These are phyloP conservation scores for Coccomyxa sp. DNA, from an alignment of 139 green algal genomes.

Conservation along the genomic window DNA sequence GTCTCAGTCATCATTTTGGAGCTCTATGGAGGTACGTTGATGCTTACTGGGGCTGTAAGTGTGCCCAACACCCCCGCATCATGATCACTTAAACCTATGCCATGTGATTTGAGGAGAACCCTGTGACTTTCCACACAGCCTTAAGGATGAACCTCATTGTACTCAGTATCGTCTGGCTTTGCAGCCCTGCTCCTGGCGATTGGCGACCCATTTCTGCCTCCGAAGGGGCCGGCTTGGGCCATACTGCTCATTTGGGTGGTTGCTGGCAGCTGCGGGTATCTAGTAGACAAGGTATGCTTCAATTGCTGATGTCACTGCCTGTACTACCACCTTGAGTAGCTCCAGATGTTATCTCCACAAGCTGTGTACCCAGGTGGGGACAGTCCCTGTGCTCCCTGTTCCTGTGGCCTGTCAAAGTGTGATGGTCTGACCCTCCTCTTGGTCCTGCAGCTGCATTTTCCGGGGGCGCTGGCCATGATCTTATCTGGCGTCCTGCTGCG, in stretches of 20 bases:
- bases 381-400: too few relatives aligned
- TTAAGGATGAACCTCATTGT: not conserved
- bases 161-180: not conserved
- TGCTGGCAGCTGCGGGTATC: not conserved
- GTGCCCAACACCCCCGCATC: not conserved
- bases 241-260: constrained; percentile 21
- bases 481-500: constrained; percentile 52
- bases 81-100: not conserved
- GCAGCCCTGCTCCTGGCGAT: constrained; percentile 25
- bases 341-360: too few relatives aligned
- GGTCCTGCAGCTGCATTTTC: constrained; percentile 38
- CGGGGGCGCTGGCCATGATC: constrained; percentile 71
- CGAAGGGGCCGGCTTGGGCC: constrained; percentile 15
- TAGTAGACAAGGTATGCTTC: constrained; percentile 18
- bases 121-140: too few relatives aligned
- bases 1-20: not conserved
- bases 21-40: not conserved
- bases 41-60: not conserved
- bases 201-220: constrained; percentile 19
- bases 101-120: too few relatives aligned
- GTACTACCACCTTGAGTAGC: too few relatives aligned
- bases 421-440: too few relatives aligned
- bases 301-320: too few relatives aligned
- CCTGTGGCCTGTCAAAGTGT: too few relatives aligned
- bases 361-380: too few relatives aligned